Base-by-base conservation (phyloP, 139 green algal species). In the Chlorella sp. region DNA sequence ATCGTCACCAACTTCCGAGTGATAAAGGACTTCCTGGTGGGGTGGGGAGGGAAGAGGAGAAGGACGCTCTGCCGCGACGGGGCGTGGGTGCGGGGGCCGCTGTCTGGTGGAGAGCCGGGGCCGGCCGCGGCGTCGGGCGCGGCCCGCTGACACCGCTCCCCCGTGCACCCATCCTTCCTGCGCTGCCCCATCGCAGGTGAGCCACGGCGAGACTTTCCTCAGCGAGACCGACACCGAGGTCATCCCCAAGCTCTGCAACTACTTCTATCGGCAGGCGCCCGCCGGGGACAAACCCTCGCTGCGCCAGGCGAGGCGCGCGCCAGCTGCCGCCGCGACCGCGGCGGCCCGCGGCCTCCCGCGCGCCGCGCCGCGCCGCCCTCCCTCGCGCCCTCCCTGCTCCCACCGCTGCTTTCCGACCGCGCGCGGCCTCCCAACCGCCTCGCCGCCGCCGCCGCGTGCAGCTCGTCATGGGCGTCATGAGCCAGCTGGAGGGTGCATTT, bases 181-280 rank as follows among this genome's bases (percentile, higher is more conserved):
- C n/a, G n/a, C n/a, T n/a, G n/a, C 31, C 41, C 27, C 29, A 8
- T 31, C 62, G 67, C 84, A 94, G 88, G 82, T 89, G 11, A 91
- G 91, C 72, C 81, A 98, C 5, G 95, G 96, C 31, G 93, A 95
- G 77, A 70, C 23, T 3, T 99, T 99, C 77, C 84, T 92, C 51
- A 93, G 90, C 8, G 96, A 99, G 27, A 99, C 96, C 29, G 96
- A 99, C 88, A 99, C 96, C 11, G 96, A 99, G 81, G 96, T 99
- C 65, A 97, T 99, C 63, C 93, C 95, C 43, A 99, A 99, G 89
- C 92, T 99, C n/a, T 93, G 89, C 82, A 93, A 94, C 76, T 99
- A 93, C 67, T 50, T 98, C 12, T 97, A 92, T 73, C n/a, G n/a
- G n/a, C n/a, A n/a, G n/a, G n/a, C n/a, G n/a, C n/a, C n/a, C n/a